phyloP scores from a whole-genome alignment of 805 yeast genomes.

The Metschnikowia amazonensis region DNA sequence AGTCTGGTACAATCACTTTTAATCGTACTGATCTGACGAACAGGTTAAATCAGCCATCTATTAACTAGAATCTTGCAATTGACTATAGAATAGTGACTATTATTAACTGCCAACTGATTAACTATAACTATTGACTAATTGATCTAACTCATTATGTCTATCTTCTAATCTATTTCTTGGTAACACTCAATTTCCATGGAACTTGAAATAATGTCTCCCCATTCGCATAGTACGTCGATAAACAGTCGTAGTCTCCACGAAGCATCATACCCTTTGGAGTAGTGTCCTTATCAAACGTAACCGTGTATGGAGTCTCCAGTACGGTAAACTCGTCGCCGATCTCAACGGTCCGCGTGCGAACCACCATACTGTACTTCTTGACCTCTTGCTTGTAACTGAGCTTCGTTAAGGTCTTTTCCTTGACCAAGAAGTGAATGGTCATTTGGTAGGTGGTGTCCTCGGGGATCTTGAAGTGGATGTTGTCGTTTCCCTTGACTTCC shows the following conservation, averaged over 20 bases:
- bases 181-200: slow-evolving; percentile 36
- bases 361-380: slow-evolving; percentile 33
- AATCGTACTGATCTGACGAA: no score
- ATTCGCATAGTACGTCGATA: slow-evolving; percentile 32
- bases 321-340: slow-evolving; percentile 34
- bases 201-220: slow-evolving; percentile 26
- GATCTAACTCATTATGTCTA: no score
- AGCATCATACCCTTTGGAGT: slow-evolving; percentile 39
- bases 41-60: no score
- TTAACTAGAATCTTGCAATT: no score
- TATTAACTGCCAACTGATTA: no score
- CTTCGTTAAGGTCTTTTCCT: slow-evolving; percentile 25
- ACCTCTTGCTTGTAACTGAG: slow-evolving; percentile 35
- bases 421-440: slow-evolving; percentile 32
- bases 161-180: no score
- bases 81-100: no score
- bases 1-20: no score
- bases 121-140: no score
- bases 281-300: slow-evolving; percentile 30
- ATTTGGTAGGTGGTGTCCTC: slow-evolving; percentile 33
- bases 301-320: slow-evolving; percentile 30
- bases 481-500: slow-evolving; percentile 27
- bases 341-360: slow-evolving; percentile 27
- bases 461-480: slow-evolving; percentile 31
- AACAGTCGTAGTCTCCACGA: slow-evolving; percentile 32